Evolutionary conservation across 1,139 yeast species (phyloP).

Genomic region (Suhomyces atakaporum): DNA sequence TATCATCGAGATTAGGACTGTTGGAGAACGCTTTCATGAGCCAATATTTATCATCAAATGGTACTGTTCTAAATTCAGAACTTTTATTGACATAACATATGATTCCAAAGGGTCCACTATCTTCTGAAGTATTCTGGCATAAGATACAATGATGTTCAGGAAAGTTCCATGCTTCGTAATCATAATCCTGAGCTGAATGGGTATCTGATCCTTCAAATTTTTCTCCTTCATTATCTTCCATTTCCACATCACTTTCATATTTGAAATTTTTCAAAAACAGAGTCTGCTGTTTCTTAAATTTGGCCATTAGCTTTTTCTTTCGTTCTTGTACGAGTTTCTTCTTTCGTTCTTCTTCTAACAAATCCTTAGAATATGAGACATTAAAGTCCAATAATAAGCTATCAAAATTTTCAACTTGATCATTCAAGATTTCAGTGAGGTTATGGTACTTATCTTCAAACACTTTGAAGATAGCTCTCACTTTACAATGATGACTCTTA

Average conservation of each 20-base stretch:
- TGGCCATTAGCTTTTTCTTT: constrained; percentile 72
- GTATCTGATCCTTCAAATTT: not conserved
- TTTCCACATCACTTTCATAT: constrained; percentile 33
- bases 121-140: constrained; percentile 79
- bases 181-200: constrained; percentile 17
- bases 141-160: constrained; percentile 84
- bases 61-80: constrained; percentile 63
- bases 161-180: constrained; percentile 55
- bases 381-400: constrained; percentile 20
- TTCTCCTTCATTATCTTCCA: constrained; percentile 24
- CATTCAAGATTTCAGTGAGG: constrained; percentile 22
- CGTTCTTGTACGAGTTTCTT: constrained; percentile 72
- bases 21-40: constrained; percentile 64
- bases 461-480: constrained; percentile 53
- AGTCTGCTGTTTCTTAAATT: constrained; percentile 75
- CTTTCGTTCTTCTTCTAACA: constrained; percentile 57
- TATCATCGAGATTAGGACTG: constrained; percentile 50
- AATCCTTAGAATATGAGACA: constrained; percentile 21
- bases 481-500: constrained; percentile 49
- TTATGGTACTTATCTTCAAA: constrained; percentile 32
- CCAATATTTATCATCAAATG: constrained; percentile 68
- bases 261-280: constrained; percentile 60
- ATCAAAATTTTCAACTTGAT: constrained; percentile 26
- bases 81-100: constrained; percentile 61
- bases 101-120: constrained; percentile 75